Conservation (phyloP, 1,284 basidiomycete genomes). For the Mycosarcoma maydis region DNA sequence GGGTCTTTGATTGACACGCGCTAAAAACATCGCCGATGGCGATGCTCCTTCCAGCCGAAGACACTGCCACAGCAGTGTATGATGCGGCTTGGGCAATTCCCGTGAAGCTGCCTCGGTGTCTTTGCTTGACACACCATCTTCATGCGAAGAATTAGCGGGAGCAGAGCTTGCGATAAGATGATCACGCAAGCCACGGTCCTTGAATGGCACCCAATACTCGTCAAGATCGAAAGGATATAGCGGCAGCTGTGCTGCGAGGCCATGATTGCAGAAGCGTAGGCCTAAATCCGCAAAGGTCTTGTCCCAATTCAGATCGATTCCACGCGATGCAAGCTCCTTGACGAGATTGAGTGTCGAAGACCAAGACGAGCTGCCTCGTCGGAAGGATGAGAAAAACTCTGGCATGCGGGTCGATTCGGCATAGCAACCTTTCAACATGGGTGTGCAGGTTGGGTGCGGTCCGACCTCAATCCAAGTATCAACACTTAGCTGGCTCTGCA, state of each 20-base stretch:
- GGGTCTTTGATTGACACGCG: slow-evolving; percentile 26
- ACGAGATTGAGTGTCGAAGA: slow-evolving; percentile 16
- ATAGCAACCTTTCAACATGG: slow-evolving; percentile 47
- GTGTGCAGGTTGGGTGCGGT: slow-evolving; percentile 43
- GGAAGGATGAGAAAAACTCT: slow-evolving; percentile 31
- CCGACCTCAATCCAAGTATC: slow-evolving; percentile 43
- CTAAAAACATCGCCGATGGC: slow-evolving; percentile 25
- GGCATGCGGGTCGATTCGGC: slow-evolving; percentile 8
- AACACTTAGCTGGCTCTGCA: slow-evolving; percentile 10
- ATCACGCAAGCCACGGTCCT: slow-evolving; percentile 48
- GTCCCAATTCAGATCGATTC: slow-evolving; percentile 25
- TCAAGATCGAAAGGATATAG: slow-evolving; percentile 49
- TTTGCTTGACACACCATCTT: not conserved
- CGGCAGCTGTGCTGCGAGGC: slow-evolving; percentile 23
- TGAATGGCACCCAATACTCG: slow-evolving; percentile 39
- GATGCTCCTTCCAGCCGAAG: slow-evolving; percentile 17
- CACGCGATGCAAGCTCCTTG: slow-evolving; percentile 28
- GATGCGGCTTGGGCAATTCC: slow-evolving; percentile 13
- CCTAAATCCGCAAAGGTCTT: slow-evolving; percentile 28
- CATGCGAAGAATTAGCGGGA: not conserved
- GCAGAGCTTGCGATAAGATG: slow-evolving; percentile 9
- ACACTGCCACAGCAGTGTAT: slow-evolving; percentile 27
- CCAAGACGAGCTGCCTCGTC: slow-evolving; percentile 39
- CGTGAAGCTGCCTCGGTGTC: not conserved
- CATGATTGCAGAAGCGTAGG: slow-evolving; percentile 12